Conservation (phyloP, 1,284 basidiomycete species). For the Tilletiopsis washingtonensis region DNA sequence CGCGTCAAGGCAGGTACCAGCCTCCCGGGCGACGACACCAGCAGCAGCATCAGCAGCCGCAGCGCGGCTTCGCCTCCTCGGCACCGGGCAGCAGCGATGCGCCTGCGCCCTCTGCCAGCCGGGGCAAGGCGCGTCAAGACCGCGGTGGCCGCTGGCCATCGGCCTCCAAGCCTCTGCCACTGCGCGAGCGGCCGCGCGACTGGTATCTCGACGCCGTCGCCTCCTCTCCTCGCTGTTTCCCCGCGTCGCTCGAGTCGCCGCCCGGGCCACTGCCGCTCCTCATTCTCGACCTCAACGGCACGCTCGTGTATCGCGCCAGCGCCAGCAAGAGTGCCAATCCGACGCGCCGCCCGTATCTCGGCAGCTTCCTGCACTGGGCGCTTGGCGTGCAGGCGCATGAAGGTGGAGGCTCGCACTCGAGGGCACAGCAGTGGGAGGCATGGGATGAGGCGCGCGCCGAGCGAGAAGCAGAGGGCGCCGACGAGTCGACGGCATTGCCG, state of each 20-base stretch:
- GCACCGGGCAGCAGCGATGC: too few species aligned
- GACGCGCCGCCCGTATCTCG: constrained; percentile 58
- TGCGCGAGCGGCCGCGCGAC: not conserved
- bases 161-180: not conserved
- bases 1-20: too few species aligned
- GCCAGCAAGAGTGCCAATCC: constrained; percentile 13
- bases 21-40: too few species aligned
- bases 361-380: constrained; percentile 58
- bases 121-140: too few species aligned
- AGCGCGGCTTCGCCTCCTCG: too few species aligned
- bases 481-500: not conserved
- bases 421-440: not conserved
- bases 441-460: not conserved
- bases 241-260: not conserved
- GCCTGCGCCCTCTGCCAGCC: too few species aligned
- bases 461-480: not conserved
- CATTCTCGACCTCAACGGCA: constrained; percentile 73
- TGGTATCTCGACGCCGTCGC: not conserved
- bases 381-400: constrained; percentile 15
- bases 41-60: too few species aligned
- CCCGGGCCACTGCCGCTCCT: constrained; percentile 51
- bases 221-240: not conserved
- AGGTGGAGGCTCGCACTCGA: not conserved
- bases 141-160: too few species aligned
- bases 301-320: constrained; percentile 61